phyloP scores from a whole-genome alignment of 257 asterid species.

The Echites panduratus region DNA sequence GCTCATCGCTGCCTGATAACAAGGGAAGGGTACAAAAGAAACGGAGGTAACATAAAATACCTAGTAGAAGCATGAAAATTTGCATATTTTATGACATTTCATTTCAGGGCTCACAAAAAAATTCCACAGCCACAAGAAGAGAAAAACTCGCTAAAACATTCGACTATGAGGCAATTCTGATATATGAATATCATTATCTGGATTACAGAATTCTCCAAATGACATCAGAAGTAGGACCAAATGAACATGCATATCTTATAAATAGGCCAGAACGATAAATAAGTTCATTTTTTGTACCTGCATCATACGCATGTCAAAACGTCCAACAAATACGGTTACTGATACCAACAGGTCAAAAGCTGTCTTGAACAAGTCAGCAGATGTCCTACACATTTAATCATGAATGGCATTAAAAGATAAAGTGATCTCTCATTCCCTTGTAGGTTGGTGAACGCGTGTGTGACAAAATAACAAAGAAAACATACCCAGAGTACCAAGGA shows the following conservation, averaged over 20 bases:
- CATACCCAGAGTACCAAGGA: conserved; percentile 98
- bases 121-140: background rate
- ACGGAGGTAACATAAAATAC: background rate
- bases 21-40: background rate
- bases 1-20: conserved; percentile 90
- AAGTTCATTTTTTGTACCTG: conserved; percentile 56
- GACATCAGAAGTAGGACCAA: background rate
- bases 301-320: conserved; percentile 99
- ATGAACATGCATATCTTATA: conserved; percentile 2
- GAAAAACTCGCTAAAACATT: background rate
- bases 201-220: background rate
- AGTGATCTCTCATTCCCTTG: background rate
- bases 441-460: background rate
- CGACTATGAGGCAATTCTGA: background rate
- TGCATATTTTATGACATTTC: background rate
- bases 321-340: conserved; percentile 97
- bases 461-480: conserved; percentile 1
- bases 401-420: conserved; percentile 8
- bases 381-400: conserved; percentile 59
- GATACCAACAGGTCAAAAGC: conserved; percentile 95
- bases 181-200: background rate
- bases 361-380: conserved; percentile 97
- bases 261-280: background rate
- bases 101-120: background rate
- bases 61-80: background rate